Conservation (phyloP, 495 filamentous ascomycete species). For the Penicillium subrubescens region DNA sequence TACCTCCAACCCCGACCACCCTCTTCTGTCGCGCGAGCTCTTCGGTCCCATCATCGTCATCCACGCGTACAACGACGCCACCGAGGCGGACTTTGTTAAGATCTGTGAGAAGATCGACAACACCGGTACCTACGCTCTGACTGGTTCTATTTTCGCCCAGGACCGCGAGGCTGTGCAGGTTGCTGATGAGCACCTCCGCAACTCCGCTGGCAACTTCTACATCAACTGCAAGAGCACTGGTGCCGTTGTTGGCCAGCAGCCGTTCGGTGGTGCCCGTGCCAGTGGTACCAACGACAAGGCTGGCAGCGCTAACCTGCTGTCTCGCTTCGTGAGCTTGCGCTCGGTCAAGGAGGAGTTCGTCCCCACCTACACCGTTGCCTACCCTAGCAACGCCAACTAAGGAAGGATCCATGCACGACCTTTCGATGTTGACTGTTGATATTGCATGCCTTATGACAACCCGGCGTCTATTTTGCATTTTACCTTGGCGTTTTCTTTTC, state of each 20-base stretch:
- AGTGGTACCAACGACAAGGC: slow-evolving; percentile 94
- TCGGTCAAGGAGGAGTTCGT: slow-evolving; percentile 92
- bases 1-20: slow-evolving; percentile 65
- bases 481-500: slow-evolving; percentile 20
- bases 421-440: slow-evolving; percentile 2
- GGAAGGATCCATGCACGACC: neutral
- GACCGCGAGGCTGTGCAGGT: slow-evolving; percentile 67
- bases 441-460: slow-evolving; percentile 29
- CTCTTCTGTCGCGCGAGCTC: slow-evolving; percentile 62
- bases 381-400: slow-evolving; percentile 72
- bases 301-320: slow-evolving; percentile 72
- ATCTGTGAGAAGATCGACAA: slow-evolving; percentile 61
- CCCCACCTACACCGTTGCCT: slow-evolving; percentile 66
- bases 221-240: slow-evolving; percentile 93
- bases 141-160: slow-evolving; percentile 75
- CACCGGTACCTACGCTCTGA: slow-evolving; percentile 76
- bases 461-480: slow-evolving; percentile 32
- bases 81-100: slow-evolving; percentile 50
- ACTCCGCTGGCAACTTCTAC: slow-evolving; percentile 87
- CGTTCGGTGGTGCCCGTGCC: slow-evolving; percentile 83
- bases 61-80: slow-evolving; percentile 60
- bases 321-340: slow-evolving; percentile 78
- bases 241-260: slow-evolving; percentile 89
- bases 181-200: slow-evolving; percentile 73
- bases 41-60: slow-evolving; percentile 65